Conservation (phyloP, 2,329 filamentous ascomycete species). For the Coniella vitis region DNA sequence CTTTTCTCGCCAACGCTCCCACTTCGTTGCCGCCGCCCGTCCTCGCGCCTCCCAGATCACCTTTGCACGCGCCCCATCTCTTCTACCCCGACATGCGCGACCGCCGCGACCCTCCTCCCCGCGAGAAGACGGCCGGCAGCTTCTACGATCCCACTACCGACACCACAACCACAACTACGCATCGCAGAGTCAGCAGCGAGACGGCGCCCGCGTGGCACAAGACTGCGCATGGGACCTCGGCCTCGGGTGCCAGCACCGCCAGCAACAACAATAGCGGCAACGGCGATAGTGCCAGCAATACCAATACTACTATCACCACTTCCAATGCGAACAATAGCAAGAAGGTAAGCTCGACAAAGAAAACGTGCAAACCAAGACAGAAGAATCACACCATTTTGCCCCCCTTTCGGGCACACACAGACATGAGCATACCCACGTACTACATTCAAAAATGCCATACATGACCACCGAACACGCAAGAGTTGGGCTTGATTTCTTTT, state of each 20-base stretch:
- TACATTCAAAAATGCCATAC: too few relatives aligned
- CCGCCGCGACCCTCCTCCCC: constrained; percentile 22
- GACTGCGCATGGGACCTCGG: constrained; percentile 27
- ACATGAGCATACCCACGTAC: too few relatives aligned
- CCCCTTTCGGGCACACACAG: too few relatives aligned
- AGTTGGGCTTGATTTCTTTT: too few relatives aligned
- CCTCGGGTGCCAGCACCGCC: constrained; percentile 21
- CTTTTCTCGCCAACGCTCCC: constrained; percentile 12
- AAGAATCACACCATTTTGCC: too few relatives aligned
- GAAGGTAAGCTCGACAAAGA: constrained; percentile 35
- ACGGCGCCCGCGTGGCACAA: constrained; percentile 39
- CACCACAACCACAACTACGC: constrained; percentile 36
- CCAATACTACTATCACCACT: too few relatives aligned
- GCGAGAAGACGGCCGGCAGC: constrained; percentile 36
- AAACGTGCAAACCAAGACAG: too few relatives aligned
- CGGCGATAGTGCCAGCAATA: too few relatives aligned
- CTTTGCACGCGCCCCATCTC: constrained; percentile 35
- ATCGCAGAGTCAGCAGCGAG: constrained; percentile 38
- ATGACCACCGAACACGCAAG: too few relatives aligned
- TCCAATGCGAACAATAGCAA: constrained; percentile 18
- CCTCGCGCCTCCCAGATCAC: constrained; percentile 30
- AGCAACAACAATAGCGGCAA: too few relatives aligned
- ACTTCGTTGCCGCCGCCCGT: constrained; percentile 12
- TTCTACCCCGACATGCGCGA: constrained; percentile 32
- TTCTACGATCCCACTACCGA: constrained; percentile 51